Evolutionary conservation across 306 rosid species (phyloP).

Genomic region (Mimosa pudica): DNA sequence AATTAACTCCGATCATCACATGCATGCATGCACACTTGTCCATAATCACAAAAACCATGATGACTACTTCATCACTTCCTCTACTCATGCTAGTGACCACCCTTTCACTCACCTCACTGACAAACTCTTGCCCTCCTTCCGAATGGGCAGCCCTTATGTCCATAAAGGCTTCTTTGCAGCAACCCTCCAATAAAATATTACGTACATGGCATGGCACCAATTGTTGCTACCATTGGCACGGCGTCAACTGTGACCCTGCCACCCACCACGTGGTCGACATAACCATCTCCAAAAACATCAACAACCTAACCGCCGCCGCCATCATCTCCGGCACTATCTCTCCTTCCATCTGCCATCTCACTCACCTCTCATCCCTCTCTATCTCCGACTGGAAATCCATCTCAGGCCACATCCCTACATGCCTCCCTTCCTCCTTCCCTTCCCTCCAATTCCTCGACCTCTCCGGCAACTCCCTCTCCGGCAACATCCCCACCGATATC

Average conservation of each 20-base stretch:
- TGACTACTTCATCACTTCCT: slow-evolving; percentile 14
- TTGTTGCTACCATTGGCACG: slow-evolving; percentile 80
- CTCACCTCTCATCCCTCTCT: slow-evolving; percentile 60
- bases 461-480: slow-evolving; percentile 66
- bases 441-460: slow-evolving; percentile 66
- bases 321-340: slow-evolving; percentile 75
- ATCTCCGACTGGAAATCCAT: slow-evolving; percentile 89
- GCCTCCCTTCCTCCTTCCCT: slow-evolving; percentile 49
- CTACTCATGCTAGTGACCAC: background rate
- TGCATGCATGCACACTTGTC: background rate
- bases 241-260: slow-evolving; percentile 66
- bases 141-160: slow-evolving; percentile 71
- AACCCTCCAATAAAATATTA: slow-evolving; percentile 64
- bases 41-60: background rate
- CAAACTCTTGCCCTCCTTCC: slow-evolving; percentile 54
- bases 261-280: slow-evolving; percentile 62
- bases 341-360: slow-evolving; percentile 65
- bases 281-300: slow-evolving; percentile 43
- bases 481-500: slow-evolving; percentile 54
- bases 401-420: slow-evolving; percentile 69
- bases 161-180: slow-evolving; percentile 61
- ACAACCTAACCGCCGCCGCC: slow-evolving; percentile 34
- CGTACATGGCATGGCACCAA: slow-evolving; percentile 80
- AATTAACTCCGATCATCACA: background rate
- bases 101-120: background rate